Percentiles rank a stretch among this genome's conserved stretches.
These are phyloP conservation scores for Cyanidioschyzon merolae DNA, from an alignment of 23 red algal species.

Conservation along the genomic window DNA sequence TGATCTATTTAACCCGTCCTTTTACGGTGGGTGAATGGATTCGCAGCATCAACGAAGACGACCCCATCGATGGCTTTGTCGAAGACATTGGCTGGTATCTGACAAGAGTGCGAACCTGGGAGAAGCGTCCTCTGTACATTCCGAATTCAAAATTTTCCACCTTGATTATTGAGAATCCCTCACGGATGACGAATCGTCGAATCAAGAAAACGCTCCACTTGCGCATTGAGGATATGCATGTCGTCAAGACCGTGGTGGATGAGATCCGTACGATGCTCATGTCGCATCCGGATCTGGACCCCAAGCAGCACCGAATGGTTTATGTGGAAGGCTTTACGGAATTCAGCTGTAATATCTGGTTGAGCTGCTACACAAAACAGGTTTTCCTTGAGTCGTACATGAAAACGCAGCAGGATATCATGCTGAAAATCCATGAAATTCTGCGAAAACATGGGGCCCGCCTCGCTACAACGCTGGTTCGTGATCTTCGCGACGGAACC, in stretches of 20 bases:
- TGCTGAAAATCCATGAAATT: constrained; percentile 71
- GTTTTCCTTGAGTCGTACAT: constrained; percentile 86
- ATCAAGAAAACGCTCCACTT: constrained; percentile 74
- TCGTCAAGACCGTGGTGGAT: constrained; percentile 38
- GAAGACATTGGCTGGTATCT: constrained; percentile 99
- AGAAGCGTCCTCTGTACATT: constrained; percentile 97
- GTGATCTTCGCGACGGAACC: constrained; percentile 72
- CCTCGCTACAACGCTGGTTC: constrained; percentile 48
- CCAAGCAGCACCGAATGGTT: constrained; percentile 72
- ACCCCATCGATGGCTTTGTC: constrained; percentile 77
- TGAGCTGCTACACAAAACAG: constrained; percentile 94
- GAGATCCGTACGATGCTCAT: constrained; percentile 45
- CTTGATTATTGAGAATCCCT: constrained; percentile 90
- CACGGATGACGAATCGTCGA: constrained; percentile 94
- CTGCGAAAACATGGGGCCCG: constrained; percentile 56
- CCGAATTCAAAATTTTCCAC: constrained; percentile 99
- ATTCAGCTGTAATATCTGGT: constrained; percentile 72
- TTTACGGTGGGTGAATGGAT: constrained; percentile 97
- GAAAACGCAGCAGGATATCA: constrained; percentile 77
- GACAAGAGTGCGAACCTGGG: constrained; percentile 82
- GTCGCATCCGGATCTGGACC: constrained; percentile 65
- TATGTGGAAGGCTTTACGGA: constrained; percentile 80
- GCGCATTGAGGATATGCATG: constrained; percentile 75
- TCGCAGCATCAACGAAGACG: constrained; percentile 68
- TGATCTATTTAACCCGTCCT: constrained; percentile 88